Base-by-base conservation (phyloP, 2,329 filamentous ascomycete species). In the Scytalidium sp. region DNA sequence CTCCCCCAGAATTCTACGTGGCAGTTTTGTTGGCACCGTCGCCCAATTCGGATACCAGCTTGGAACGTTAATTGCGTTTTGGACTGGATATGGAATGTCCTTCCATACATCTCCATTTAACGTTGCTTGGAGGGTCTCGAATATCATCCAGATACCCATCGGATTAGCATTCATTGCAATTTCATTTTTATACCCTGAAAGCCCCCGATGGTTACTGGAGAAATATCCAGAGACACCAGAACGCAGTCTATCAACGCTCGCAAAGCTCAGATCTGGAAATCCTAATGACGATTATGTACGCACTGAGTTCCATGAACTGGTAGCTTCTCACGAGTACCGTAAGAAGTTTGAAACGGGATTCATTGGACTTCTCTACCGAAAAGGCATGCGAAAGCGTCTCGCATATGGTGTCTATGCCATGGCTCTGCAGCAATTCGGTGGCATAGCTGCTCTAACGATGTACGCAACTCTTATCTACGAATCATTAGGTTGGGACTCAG, bases 21-120 rank as follows among this genome's bases (percentile, higher is more conserved):
- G 70, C 3, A 66, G 63, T 29, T 72, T 73, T 49, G 69, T 73
- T 10, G 68, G 67, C 6, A 69, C 66, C 1, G 65, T 71, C 10
- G 61, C 66, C 2, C 70, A 73, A 56, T 71, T 73, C 44, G 69
- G 70, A 17, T 73, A 72, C 49, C 70, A 73, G 50, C 60, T 74
- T 0, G 71, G 71, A 8, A 71, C 69, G 0, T 60, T 73, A 5
- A 72, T 73, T 19, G 69, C 70, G 3, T 74, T 73, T 54, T 74
- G 70, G 68, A 53, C 67, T 19, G 71, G 70, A 7, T 72, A 72
- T 48, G 70, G 70, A 17, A 72, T 72, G 68, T 69, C 66, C 6
- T 71, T 65, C 52, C 66, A 72, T 47, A 63, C 55, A n/a, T 60
- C 59, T 0, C 70, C 70, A 0, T 70, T 65, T 56, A 72, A 72